phyloP scores from a whole-genome alignment of 495 filamentous ascomycete species.

The Penicillium longicatenatum region DNA sequence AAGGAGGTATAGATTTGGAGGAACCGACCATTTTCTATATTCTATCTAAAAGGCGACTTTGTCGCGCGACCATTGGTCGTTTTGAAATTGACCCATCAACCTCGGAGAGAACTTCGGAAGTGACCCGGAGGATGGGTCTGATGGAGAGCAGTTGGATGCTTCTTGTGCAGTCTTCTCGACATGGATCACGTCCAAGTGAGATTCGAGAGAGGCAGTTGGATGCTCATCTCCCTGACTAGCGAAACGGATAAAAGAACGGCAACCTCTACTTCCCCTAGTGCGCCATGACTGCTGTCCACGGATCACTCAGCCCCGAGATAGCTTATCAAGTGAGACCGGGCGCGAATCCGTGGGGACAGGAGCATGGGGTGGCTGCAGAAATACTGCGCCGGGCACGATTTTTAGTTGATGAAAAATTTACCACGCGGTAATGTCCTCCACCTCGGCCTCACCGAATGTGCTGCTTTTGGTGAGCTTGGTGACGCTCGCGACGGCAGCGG shows the following conservation, averaged over 20 bases:
- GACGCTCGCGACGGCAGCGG: constrained; percentile 36
- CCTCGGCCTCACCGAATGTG: constrained; percentile 92
- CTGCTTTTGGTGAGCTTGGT: constrained; percentile 70
- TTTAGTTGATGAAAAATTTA: constrained; percentile 41
- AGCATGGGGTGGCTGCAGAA: constrained; percentile 40
- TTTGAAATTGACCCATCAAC: constrained; percentile 30
- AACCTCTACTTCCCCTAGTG: constrained; percentile 43
- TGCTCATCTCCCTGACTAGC: constrained; percentile 52
- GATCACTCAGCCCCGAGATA: background rate
- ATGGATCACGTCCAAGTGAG: constrained; percentile 25
- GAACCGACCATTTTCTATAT: background rate
- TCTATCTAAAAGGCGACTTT: constrained; percentile 19
- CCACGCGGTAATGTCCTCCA: constrained; percentile 97
- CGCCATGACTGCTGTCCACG: constrained; percentile 17
- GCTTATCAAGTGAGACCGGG: constrained; percentile 9
- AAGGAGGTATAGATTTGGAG: background rate
- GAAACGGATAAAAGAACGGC: constrained; percentile 45
- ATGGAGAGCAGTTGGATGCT: constrained; percentile 57
- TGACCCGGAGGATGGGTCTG: constrained; percentile 39
- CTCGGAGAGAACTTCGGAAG: constrained; percentile 18
- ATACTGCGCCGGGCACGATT: constrained; percentile 23
- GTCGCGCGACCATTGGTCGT: constrained; percentile 6
- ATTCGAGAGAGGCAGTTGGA: constrained; percentile 51
- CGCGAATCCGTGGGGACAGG: constrained; percentile 20
- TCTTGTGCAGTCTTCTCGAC: constrained; percentile 50